Percentiles rank a stretch among this genome's conserved stretches.
phyloP scores from a whole-genome alignment of 768 basidiomycete species.

The Tylopilus plumbeoviolaceoides region DNA sequence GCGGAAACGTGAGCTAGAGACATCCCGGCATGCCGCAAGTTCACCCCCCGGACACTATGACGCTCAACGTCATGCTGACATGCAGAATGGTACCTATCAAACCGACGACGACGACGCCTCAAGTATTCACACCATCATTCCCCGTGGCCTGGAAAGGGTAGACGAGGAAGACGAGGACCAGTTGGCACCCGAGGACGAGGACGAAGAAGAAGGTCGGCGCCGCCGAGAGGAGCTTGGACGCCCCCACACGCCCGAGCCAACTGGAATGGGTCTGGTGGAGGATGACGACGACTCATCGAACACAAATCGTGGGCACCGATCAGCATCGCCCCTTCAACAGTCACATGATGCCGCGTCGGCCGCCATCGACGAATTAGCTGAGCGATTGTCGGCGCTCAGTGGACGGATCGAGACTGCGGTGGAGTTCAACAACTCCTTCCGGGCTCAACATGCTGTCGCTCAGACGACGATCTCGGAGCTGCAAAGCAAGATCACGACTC shows the following conservation, averaged over 20 bases:
- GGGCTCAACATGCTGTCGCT: constrained; percentile 73
- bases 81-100: constrained; percentile 21
- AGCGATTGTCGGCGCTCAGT: constrained; percentile 58
- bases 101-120: constrained; percentile 68
- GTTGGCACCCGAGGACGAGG: constrained; percentile 34
- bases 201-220: constrained; percentile 45
- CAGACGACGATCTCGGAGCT: constrained; percentile 67
- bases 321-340: constrained; percentile 14
- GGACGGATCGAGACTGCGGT: constrained; percentile 75
- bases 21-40: constrained; percentile 17
- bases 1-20: constrained; percentile 48
- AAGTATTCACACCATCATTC: constrained; percentile 68
- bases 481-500: constrained; percentile 59
- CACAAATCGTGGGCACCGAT: constrained; percentile 16
- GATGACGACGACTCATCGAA: constrained; percentile 39
- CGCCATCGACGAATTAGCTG: constrained; percentile 54
- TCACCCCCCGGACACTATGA: constrained; percentile 25
- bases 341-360: constrained; percentile 27
- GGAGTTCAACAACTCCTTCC: constrained; percentile 65
- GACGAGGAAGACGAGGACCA: constrained; percentile 74
- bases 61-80: constrained; percentile 15
- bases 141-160: constrained; percentile 66
- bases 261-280: constrained; percentile 48
- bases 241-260: constrained; percentile 80
- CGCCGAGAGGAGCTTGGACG: constrained; percentile 57